Conservation (phyloP, 495 filamentous ascomycete genomes). For the Aspergillus hancockii region DNA sequence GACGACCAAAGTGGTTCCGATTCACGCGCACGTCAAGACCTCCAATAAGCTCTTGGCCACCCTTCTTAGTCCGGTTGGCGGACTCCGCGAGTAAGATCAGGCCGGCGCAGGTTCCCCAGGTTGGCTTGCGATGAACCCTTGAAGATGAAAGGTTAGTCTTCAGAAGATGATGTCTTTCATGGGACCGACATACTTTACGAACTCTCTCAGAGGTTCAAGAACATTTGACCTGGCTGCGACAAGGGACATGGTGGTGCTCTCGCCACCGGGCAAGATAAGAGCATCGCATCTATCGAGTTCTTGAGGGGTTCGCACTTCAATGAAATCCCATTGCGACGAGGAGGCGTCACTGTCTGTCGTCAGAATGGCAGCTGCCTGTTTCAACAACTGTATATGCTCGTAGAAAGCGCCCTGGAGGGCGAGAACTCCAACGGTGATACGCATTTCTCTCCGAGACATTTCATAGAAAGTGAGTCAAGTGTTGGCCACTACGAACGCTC, state of each 20-base stretch:
- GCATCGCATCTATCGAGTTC: constrained; percentile 76
- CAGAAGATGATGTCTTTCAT: background rate
- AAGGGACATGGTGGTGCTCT: constrained; percentile 91
- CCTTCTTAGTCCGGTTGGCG: constrained; percentile 84
- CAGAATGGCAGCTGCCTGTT: constrained; percentile 55
- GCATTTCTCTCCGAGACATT: constrained; percentile 23
- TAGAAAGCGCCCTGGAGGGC: constrained; percentile 92
- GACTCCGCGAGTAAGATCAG: constrained; percentile 88
- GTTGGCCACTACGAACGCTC: constrained; percentile 8
- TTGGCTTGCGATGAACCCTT: constrained; percentile 66
- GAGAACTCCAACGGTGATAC: constrained; percentile 75
- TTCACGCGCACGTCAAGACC: constrained; percentile 89
- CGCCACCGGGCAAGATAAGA: constrained; percentile 88
- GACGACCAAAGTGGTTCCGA: constrained; percentile 93
- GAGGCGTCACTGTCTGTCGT: constrained; percentile 24
- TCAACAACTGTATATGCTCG: constrained; percentile 81
- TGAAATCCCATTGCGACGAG: constrained; percentile 56
- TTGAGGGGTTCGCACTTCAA: constrained; percentile 74
- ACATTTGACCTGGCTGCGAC: constrained; percentile 79
- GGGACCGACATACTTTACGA: constrained; percentile 76
- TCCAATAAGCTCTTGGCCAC: constrained; percentile 91
- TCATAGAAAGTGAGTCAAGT: constrained; percentile 5
- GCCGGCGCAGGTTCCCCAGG: constrained; percentile 96
- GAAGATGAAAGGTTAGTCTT: constrained; percentile 25
- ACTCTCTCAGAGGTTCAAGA: constrained; percentile 82